phyloP scores from a whole-genome alignment of 2,329 filamentous ascomycete species.

The Botrytis galanthina region DNA sequence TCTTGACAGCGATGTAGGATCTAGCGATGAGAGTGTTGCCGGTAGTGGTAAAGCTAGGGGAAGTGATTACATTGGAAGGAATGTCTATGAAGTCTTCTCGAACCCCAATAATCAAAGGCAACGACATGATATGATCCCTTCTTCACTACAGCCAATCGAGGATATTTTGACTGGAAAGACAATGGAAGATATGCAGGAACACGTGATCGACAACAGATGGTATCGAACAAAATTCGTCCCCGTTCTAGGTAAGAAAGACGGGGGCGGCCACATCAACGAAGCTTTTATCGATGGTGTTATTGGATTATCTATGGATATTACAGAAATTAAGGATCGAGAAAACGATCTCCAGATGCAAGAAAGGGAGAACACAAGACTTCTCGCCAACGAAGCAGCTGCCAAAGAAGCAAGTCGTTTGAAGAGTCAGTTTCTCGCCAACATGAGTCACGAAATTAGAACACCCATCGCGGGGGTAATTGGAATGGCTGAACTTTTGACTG shows the following conservation, averaged over 20 bases:
- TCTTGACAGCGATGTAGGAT: constrained; percentile 34
- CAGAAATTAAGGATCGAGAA: constrained; percentile 65
- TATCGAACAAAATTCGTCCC: constrained; percentile 72
- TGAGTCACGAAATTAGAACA: constrained; percentile 77
- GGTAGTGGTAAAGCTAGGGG: constrained; percentile 25
- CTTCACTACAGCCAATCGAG: constrained; percentile 58
- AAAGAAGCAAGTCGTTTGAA: constrained; percentile 80
- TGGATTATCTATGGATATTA: constrained; percentile 77
- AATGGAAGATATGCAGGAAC: constrained; percentile 62
- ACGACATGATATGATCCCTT: constrained; percentile 35
- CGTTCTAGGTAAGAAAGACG: constrained; percentile 55
- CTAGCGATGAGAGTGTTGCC: constrained; percentile 40
- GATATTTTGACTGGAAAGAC: constrained; percentile 61
- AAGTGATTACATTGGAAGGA: constrained; percentile 51
- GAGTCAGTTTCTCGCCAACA: constrained; percentile 75
- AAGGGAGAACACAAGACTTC: constrained; percentile 65
- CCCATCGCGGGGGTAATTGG: constrained; percentile 79
- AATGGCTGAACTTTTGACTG: constrained; percentile 72
- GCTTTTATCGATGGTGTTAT: constrained; percentile 67
- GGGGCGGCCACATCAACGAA: constrained; percentile 49
- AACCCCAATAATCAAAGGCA: constrained; percentile 23
- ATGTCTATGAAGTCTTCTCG: constrained; percentile 64
- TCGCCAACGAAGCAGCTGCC: constrained; percentile 74
- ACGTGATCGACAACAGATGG: constrained; percentile 52
- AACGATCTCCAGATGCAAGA: constrained; percentile 61